A percentile compares a stretch with the other conserved stretches of the same genome.
phyloP scores from a whole-genome alignment of 1,139 yeast genomes.

The Pichiaceae sp. region DNA sequence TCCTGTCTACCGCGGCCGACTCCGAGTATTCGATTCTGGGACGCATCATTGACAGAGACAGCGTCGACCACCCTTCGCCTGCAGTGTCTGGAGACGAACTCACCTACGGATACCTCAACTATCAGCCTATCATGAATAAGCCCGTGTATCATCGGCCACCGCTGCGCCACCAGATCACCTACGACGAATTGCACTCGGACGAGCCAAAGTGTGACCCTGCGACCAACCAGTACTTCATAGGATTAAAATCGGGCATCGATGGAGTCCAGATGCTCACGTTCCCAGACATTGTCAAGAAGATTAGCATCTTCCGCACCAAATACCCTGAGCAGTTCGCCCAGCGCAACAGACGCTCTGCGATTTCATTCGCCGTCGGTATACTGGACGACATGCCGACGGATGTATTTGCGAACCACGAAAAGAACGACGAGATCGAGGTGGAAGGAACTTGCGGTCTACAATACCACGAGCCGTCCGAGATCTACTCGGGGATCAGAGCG shows the following conservation, averaged over 20 bases:
- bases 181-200: slow-evolving; percentile 7
- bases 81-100: slow-evolving; percentile 5
- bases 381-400: slow-evolving; percentile 26
- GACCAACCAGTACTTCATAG: slow-evolving; percentile 55
- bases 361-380: slow-evolving; percentile 50
- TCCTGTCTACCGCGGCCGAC: slow-evolving; percentile 71
- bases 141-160: not conserved
- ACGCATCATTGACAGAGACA: slow-evolving; percentile 56
- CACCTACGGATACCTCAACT: slow-evolving; percentile 13
- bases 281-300: slow-evolving; percentile 48
- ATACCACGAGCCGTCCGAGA: slow-evolving; percentile 68
- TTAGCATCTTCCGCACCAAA: slow-evolving; percentile 33
- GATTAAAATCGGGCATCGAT: slow-evolving; percentile 30
- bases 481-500: slow-evolving; percentile 60
- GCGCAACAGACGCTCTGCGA: slow-evolving; percentile 33
- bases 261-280: slow-evolving; percentile 29
- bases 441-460: slow-evolving; percentile 25
- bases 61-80: not conserved
- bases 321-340: slow-evolving; percentile 36
- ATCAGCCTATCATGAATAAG: slow-evolving; percentile 16
- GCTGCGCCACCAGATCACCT: slow-evolving; percentile 3
- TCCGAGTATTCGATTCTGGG: slow-evolving; percentile 72
- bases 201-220: slow-evolving; percentile 35
- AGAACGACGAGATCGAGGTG: not conserved
- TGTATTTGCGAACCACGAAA: slow-evolving; percentile 1